These are phyloP conservation scores for Xerocomellus chrysenteron DNA, from an alignment of 768 basidiomycete species.

Conservation along the genomic window DNA sequence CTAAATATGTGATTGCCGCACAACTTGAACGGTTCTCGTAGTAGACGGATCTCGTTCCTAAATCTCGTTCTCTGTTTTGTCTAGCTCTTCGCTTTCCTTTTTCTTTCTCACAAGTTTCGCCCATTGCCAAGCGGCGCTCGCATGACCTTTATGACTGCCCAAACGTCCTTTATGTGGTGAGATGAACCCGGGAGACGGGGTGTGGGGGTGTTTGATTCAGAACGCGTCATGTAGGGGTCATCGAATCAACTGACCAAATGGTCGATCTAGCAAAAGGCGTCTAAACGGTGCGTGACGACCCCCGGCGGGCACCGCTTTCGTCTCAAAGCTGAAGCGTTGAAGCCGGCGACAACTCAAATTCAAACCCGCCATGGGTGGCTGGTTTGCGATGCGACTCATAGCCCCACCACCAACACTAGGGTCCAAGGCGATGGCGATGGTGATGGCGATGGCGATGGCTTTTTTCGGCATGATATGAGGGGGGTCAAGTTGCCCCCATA, in stretches of 20 bases:
- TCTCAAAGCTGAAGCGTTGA: neutral
- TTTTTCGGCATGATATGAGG: too few species aligned
- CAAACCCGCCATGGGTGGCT: too few species aligned
- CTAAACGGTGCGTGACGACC: conserved; percentile 3
- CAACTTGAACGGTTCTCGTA: neutral
- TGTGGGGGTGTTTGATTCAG: too few species aligned
- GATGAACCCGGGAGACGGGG: neutral
- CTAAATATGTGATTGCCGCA: conserved; percentile 1
- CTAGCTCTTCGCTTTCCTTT: neutral
- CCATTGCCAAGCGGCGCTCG: neutral
- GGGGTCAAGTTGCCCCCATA: too few species aligned
- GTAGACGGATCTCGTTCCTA: neutral
- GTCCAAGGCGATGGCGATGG: too few species aligned
- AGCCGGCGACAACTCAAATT: neutral
- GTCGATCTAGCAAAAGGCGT: conserved; percentile 5
- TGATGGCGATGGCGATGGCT: neutral
- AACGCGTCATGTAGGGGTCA: neutral
- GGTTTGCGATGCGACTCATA: too few species aligned
- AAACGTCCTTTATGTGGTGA: neutral
- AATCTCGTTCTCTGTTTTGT: neutral
- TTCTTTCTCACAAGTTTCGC: neutral
- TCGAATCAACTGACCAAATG: conserved; percentile 8
- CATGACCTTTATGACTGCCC: neutral
- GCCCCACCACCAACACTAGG: too few species aligned
- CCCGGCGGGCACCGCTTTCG: neutral